Conservation (phyloP, 2,329 filamentous ascomycete genomes). For the Nothomitra cinnamomea region DNA sequence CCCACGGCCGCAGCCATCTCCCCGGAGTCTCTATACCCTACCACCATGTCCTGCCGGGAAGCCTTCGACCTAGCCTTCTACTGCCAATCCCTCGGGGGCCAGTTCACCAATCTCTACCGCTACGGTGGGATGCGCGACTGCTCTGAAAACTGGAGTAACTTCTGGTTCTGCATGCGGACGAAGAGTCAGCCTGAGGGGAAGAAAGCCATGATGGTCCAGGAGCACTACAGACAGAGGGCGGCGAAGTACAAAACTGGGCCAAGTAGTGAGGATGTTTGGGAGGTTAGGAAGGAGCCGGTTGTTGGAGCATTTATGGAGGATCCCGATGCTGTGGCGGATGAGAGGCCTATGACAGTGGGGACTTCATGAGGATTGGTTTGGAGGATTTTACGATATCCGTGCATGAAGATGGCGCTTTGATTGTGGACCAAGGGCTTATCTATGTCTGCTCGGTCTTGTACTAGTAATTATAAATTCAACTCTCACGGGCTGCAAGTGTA, state of each 20-base stretch:
- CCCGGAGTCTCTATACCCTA: conserved; percentile 56
- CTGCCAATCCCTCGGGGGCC: conserved; percentile 79
- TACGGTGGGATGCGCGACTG: conserved; percentile 63
- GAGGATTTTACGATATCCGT: neutral
- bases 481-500: too few species aligned
- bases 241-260: conserved; percentile 48
- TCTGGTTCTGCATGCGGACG: conserved; percentile 94
- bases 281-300: conserved; percentile 47
- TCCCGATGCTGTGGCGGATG: conserved; percentile 3
- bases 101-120: conserved; percentile 84
- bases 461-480: too few species aligned
- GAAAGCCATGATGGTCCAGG: conserved; percentile 42
- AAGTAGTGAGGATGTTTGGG: conserved; percentile 87
- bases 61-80: conserved; percentile 90
- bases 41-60: conserved; percentile 71
- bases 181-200: conserved; percentile 42
- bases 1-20: conserved; percentile 22
- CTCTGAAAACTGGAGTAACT: conserved; percentile 76
- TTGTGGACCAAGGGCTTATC: too few species aligned
- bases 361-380: neutral
- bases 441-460: too few species aligned
- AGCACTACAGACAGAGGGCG: conserved; percentile 50
- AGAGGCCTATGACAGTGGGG: too few species aligned
- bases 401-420: neutral
- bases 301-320: conserved; percentile 25